Conservation (phyloP, 164 flowering plant genomes). For the Pachysandra terminalis region DNA sequence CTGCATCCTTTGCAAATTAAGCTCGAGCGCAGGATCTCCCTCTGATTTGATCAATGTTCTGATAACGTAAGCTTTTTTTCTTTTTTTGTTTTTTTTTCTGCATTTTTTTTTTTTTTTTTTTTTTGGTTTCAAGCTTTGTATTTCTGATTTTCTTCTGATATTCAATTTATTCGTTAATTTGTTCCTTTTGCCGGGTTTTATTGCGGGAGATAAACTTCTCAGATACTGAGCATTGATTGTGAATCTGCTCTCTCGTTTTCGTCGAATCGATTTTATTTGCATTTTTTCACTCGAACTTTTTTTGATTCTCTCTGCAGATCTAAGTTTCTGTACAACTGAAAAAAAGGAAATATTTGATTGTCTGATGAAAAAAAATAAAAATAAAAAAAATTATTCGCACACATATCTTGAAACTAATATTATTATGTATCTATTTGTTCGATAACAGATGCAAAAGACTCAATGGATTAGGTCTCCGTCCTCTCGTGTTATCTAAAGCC, state of each 20-base stretch:
- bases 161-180: too few species aligned
- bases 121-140: too few species aligned
- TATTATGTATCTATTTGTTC: neutral
- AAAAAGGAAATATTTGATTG: too few species aligned
- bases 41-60: conserved; percentile 49
- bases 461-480: conserved; percentile 44
- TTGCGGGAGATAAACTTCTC: too few species aligned
- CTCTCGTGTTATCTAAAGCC: conserved; percentile 53
- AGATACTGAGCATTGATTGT: too few species aligned
- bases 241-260: too few species aligned
- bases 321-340: neutral
- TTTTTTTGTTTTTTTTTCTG: neutral
- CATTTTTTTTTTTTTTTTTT: neutral
- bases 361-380: neutral
- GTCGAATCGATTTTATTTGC: too few species aligned
- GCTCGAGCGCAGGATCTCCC: conserved; percentile 48
- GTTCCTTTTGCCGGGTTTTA: neutral
- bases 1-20: conserved; percentile 52
- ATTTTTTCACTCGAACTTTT: too few species aligned
- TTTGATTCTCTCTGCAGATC: neutral
- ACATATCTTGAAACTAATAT: neutral
- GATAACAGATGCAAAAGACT: conserved; percentile 67
- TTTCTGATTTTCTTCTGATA: too few species aligned
- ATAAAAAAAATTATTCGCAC: neutral
- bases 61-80: conserved; percentile 46